Percentiles rank a stretch among this genome's conserved stretches.
Conservation (phyloP, 2,329 filamentous ascomycete species). For the Tolypocladium album region DNA sequence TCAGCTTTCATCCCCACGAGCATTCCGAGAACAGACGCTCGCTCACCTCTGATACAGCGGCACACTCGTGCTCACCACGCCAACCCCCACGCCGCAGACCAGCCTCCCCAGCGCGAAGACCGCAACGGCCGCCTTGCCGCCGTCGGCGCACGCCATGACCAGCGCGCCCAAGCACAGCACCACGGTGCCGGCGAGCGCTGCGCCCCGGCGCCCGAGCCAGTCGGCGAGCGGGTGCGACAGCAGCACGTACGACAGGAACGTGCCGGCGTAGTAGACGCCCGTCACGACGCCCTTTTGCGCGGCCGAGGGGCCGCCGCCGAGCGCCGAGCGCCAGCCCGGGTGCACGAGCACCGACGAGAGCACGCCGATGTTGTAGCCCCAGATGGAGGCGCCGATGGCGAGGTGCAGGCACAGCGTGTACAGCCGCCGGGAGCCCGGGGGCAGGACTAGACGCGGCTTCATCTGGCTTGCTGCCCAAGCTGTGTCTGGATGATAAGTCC, state of each 20-base stretch:
- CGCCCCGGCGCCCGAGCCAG: constrained; percentile 37
- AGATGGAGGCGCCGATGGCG: constrained; percentile 43
- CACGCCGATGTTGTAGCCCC: constrained; percentile 50
- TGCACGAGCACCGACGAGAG: constrained; percentile 45
- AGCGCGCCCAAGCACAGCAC: constrained; percentile 37
- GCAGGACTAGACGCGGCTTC: neutral
- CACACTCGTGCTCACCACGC: constrained; percentile 44
- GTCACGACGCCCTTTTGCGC: constrained; percentile 40
- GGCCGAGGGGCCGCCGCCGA: constrained; percentile 31
- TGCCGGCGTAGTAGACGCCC: constrained; percentile 46
- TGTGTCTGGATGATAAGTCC: neutral
- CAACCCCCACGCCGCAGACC: constrained; percentile 41
- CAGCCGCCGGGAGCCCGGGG: constrained; percentile 21
- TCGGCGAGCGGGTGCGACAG: constrained; percentile 41
- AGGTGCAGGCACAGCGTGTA: constrained; percentile 40
- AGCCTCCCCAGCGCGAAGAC: constrained; percentile 41
- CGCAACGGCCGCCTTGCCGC: constrained; percentile 24
- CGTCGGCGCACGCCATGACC: constrained; percentile 32
- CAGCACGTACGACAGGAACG: constrained; percentile 43
- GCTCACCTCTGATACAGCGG: constrained; percentile 38
- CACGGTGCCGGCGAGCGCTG: constrained; percentile 34
- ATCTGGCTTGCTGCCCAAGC: neutral
- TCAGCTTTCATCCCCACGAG: no score
- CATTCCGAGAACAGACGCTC: neutral
- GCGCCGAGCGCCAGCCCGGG: constrained; percentile 37